Evolutionary conservation across 805 yeast genomes (phyloP), one percentile per base, ranked within the genome.

Genomic region (Wickerhamiella lipophila): DNA sequence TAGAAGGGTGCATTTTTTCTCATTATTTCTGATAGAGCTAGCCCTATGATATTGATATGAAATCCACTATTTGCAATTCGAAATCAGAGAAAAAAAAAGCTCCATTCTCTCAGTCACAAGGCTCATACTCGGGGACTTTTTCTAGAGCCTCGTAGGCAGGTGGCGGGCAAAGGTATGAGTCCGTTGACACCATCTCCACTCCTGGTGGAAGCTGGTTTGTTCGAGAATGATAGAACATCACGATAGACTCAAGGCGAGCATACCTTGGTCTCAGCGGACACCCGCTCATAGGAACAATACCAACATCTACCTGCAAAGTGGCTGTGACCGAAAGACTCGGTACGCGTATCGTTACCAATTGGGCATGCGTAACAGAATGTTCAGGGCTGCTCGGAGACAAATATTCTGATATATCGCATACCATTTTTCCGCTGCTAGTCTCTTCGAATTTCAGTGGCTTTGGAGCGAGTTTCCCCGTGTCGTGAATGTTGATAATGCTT

Each of bases 241-340:
- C 34, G 12, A 18, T 23, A 8, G 22, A 26, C 23, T 16, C 16
- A 6, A 40, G 41, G 12, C 45, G 38, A 12, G 45, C 35, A 18
- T 36, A 32, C 13, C 13, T 27, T 25, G 49, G 26, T 16, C 27
- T 32, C 23, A 40, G 15, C 11, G 41, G 45, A 26, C 30, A 12
- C 3, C 45, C 49, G 16, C 25, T 22, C 15, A 36, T 45, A 7
- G 49, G 45, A 6, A 19, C 34, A 22, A 47, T 29, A 16, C 45
- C 44, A 15, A 47, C 45, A n/a, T 47, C 42, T 3, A 40, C 49
- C 11, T 34, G 41, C 2, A 47, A 41, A 12, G 39, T 26, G n/a
- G 44, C 38, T 13, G 19, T 26, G 32, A 47, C 45, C 22, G 39
- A 29, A 8, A 47, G 34, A 21, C 12, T 41, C 2, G 49, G 49